Conservation (phyloP, 805 yeast species). For the Schizosaccharomyces lindneri region DNA sequence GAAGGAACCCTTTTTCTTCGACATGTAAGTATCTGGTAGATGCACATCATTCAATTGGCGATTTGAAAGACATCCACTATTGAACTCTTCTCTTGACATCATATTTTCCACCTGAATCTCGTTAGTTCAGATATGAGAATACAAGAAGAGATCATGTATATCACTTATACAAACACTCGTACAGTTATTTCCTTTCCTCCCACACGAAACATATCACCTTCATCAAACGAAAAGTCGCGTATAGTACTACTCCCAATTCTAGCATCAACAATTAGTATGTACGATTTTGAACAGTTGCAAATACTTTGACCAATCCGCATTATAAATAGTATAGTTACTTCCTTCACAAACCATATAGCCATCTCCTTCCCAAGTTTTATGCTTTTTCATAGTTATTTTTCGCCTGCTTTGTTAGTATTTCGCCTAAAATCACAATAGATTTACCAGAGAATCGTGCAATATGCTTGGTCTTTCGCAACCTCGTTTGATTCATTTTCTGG, state of each 20-base stretch:
- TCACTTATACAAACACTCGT: background rate
- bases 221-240: background rate
- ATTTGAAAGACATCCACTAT: background rate
- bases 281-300: background rate
- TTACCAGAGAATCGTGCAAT: too few relatives aligned
- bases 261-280: background rate
- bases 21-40: background rate
- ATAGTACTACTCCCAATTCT: background rate
- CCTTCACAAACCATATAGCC: constrained; percentile 25
- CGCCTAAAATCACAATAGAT: background rate
- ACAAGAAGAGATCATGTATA: background rate
- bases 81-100: background rate
- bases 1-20: background rate
- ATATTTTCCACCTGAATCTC: background rate
- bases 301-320: constrained; percentile 4
- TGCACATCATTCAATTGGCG: background rate
- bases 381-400: constrained; percentile 46
- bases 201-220: background rate
- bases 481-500: background rate
- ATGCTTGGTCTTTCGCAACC: background rate
- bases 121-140: background rate
- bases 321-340: constrained; percentile 12
- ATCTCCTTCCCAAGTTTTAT: constrained; percentile 90
- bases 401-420: constrained; percentile 23
- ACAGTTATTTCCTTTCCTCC: background rate